Percentiles rank a stretch among this genome's conserved stretches.
Evolutionary conservation across 129 eudicot species (phyloP).

Genomic region (Saussurea involucrata): DNA sequence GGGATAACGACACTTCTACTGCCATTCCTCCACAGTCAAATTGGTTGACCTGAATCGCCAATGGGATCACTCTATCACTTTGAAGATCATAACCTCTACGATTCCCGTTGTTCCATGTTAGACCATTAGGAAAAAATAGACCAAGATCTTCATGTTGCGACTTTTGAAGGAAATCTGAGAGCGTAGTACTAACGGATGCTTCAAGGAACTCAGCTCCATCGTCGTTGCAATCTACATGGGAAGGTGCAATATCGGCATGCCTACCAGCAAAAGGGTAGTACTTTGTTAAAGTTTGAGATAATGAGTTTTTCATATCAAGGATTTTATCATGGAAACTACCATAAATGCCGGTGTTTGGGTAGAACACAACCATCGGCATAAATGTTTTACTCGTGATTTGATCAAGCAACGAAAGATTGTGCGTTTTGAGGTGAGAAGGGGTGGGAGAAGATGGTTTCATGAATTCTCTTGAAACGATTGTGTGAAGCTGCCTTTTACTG

Average conservation of each 20-base stretch:
- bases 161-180: not conserved
- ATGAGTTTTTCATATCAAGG: not conserved
- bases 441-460: conserved; percentile 24
- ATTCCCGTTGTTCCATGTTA: not conserved
- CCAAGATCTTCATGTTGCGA: not conserved
- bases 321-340: not conserved
- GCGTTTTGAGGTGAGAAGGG: conserved; percentile 8
- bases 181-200: not conserved
- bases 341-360: not conserved
- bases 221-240: conserved; percentile 6
- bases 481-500: not conserved
- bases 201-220: conserved; percentile 5
- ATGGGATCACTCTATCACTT: not conserved
- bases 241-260: not conserved
- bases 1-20: not conserved
- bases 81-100: not conserved
- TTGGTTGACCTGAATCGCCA: conserved; percentile 14
- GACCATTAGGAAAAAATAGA: conserved; percentile 3
- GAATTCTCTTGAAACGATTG: conserved; percentile 13
- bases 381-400: not conserved
- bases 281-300: conserved; percentile 6
- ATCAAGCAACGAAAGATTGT: conserved; percentile 12
- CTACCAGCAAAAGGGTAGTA: conserved; percentile 27
- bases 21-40: conserved; percentile 21
- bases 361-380: not conserved